Base-by-base conservation (phyloP, 176 grass and related monocot species). In the Aegilops longissima region DNA sequence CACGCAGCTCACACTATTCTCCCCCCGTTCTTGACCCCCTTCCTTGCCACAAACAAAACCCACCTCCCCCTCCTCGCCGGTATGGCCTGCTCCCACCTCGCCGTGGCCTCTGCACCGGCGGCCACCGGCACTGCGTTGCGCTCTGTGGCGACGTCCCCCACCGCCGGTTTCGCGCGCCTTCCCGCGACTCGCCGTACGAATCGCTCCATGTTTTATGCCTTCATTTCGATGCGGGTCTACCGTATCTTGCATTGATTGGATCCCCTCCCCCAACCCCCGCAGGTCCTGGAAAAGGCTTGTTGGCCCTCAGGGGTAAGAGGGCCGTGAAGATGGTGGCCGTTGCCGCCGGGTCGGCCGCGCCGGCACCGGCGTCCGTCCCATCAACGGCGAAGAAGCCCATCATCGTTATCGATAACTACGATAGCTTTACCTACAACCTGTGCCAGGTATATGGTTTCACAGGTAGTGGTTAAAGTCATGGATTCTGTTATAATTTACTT, bases 391-490 rank as follows among this genome's bases (percentile, higher is more conserved):
- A 92, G 52, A 88, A 85, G 72, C 92, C 94, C 16, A 96, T 99
- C 76, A 89, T 99, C 51, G 97, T 99, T 9, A 90, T 99, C 45
- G 97, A 99, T 25, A 99, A 99, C 77, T 99, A 99, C 68, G 92
- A 99, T 85, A 96, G 97, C 64, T 96, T 96, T 54, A 99, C 97
- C 75, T 99, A 99, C 80, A 99, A 99, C 80, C 66, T 99, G 17
- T 99, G 97, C 73, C 97, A 98, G 97, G 97, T 98, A 94, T 80
- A 70, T 24, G 30, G 4, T 63, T 76, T 47, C 35, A 34, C 42
- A 4, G 39, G n/a, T 63, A n/a, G 56, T 20, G 56, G 18, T 3
- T 0, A 59, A 59, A 59, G 56, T 21, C 56, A 59, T 21, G 56
- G 3, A 9, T 59, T 59, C 0, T 21, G 20, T 59, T 7, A n/a